These are phyloP conservation scores for Globisporangium paddicum DNA, from an alignment of 352 stramenopile genomes.

Conservation along the genomic window DNA sequence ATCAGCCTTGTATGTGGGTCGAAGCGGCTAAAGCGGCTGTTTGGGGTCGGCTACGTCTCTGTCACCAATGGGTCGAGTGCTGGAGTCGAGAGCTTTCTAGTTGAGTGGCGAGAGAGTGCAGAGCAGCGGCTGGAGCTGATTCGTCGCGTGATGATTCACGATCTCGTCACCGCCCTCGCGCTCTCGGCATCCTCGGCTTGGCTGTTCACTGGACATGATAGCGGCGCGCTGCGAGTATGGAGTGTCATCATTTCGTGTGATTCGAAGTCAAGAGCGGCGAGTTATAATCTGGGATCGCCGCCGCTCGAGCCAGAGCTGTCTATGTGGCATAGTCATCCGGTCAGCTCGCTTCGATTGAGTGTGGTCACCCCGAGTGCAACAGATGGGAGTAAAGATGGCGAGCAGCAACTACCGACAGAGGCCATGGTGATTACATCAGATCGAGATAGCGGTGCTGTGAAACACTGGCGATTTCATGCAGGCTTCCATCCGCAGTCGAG, in stretches of 20 bases:
- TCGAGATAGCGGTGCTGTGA: slow-evolving; percentile 24
- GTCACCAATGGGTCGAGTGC: neutral
- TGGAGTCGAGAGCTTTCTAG: slow-evolving; percentile 16
- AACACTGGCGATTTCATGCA: slow-evolving; percentile 34
- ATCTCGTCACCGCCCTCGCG: slow-evolving; percentile 29
- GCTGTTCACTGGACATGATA: slow-evolving; percentile 43
- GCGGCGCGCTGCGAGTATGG: slow-evolving; percentile 52
- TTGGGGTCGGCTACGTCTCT: slow-evolving; percentile 22
- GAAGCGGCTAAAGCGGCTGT: slow-evolving; percentile 24
- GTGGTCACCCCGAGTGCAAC: neutral
- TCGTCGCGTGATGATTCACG: slow-evolving; percentile 23
- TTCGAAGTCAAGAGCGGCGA: neutral
- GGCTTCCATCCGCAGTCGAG: neutral
- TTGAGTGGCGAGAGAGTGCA: slow-evolving; percentile 28
- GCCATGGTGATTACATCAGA: slow-evolving; percentile 28
- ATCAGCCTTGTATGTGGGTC: slow-evolving; percentile 32
- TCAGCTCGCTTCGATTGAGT: neutral
- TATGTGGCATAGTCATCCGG: slow-evolving; percentile 1
- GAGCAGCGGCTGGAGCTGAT: slow-evolving; percentile 15
- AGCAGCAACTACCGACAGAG: slow-evolving; percentile 3
- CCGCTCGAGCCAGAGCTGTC: slow-evolving; percentile 11
- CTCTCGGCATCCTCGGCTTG: slow-evolving; percentile 38
- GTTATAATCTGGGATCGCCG: neutral
- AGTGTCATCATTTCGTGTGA: slow-evolving; percentile 14
- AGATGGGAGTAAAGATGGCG: slow-evolving; percentile 4